These are phyloP conservation scores for Scutellospora calospora DNA, from an alignment of 371 early-diverging fungal genomes.

Conservation along the genomic window DNA sequence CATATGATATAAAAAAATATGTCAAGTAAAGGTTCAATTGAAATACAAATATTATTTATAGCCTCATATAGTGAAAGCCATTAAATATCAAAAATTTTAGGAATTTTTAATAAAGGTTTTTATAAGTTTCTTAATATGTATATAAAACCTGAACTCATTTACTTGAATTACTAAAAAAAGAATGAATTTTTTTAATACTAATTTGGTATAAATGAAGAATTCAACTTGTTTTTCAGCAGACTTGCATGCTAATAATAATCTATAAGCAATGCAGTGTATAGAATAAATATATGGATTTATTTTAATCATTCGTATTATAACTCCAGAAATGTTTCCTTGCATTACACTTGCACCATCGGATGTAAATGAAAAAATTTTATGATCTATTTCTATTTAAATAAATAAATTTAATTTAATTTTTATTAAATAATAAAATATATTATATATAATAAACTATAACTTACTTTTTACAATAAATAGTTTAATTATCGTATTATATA, in stretches of 20 bases:
- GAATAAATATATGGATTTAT: neutral
- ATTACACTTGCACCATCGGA: constrained; percentile 15
- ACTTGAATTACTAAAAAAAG: neutral
- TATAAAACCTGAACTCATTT: neutral
- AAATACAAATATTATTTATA: neutral
- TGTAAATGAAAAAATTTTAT: constrained; percentile 2
- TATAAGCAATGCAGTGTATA: constrained; percentile 4
- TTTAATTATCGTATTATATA: neutral
- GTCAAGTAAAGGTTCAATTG: neutral
- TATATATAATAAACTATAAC: no score
- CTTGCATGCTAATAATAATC: neutral
- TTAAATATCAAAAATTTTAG: neutral
- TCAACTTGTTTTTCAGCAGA: neutral
- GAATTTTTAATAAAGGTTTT: neutral
- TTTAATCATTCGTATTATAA: neutral
- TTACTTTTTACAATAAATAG: neutral
- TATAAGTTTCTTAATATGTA: neutral
- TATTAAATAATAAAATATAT: no score
- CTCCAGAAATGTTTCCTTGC: neutral
- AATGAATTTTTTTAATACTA: neutral
- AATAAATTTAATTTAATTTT: no score
- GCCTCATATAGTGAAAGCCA: neutral
- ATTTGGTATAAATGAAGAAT: neutral
- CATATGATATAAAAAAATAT: neutral
- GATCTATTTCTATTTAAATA: no score